Evolutionary conservation across 371 early-diverging fungal species (phyloP).

Genomic region (Mortierella sp.): DNA sequence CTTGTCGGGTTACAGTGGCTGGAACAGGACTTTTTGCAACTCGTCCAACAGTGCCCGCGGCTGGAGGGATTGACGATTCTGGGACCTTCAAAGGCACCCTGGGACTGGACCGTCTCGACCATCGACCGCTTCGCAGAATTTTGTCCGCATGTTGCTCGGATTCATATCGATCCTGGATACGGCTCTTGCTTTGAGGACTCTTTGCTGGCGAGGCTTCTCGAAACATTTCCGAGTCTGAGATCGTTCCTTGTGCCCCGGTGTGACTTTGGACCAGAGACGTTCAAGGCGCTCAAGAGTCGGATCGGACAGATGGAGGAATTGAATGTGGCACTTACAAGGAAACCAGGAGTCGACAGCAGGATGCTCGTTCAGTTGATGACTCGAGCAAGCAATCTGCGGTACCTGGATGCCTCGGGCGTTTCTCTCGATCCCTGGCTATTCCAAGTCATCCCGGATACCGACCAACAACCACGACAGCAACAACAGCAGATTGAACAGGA

Average conservation of each 20-base stretch:
- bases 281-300: conserved; percentile 12
- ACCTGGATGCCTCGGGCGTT: conserved; percentile 12
- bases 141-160: neutral
- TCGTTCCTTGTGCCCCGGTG: conserved; percentile 11
- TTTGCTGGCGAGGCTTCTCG: neutral
- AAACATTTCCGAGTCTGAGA: neutral
- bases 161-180: conserved; percentile 21
- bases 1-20: neutral
- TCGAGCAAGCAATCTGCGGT: conserved; percentile 1
- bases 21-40: neutral
- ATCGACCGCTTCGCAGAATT: neutral
- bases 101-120: conserved; percentile 15
- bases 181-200: neutral
- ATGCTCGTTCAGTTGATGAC: conserved; percentile 13
- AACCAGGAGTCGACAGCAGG: conserved; percentile 7
- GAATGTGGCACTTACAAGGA: conserved; percentile 9
- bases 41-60: neutral
- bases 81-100: conserved; percentile 3
- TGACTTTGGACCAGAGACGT: conserved; percentile 13
- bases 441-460: neutral
- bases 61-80: neutral
- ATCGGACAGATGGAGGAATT: conserved; percentile 17
- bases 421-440: conserved; percentile 3
- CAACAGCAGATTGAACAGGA: neutral
- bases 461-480: neutral